Conservation (phyloP, 1,284 basidiomycete genomes). For the Hymenochaete sp. region DNA sequence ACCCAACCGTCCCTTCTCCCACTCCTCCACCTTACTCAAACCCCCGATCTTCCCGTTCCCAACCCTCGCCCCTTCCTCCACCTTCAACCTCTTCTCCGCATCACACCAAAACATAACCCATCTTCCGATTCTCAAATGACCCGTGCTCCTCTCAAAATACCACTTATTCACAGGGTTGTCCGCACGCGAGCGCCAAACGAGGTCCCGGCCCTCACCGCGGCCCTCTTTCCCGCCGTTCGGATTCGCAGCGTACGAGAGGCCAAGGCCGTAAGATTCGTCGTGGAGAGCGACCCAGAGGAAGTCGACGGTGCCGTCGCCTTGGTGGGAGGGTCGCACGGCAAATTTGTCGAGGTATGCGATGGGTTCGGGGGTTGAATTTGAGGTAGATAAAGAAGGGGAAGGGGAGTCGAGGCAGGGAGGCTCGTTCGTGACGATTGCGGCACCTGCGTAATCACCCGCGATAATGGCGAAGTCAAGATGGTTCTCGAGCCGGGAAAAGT, state of each 20-base stretch:
- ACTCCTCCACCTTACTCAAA: constrained; percentile 70
- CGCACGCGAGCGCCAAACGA: constrained; percentile 90
- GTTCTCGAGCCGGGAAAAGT: constrained; percentile 70
- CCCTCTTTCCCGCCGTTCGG: constrained; percentile 90
- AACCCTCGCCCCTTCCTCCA: constrained; percentile 54
- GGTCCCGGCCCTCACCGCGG: constrained; percentile 81
- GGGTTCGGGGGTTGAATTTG: constrained; percentile 30
- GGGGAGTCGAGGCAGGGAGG: constrained; percentile 21
- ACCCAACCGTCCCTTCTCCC: constrained; percentile 71
- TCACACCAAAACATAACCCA: constrained; percentile 99
- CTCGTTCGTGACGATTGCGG: constrained; percentile 92
- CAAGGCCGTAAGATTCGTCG: constrained; percentile 96
- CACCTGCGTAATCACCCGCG: constrained; percentile 93
- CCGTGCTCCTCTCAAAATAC: constrained; percentile 96
- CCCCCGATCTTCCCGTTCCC: constrained; percentile 43
- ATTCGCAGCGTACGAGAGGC: constrained; percentile 89
- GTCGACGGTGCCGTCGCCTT: constrained; percentile 98
- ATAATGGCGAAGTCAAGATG: constrained; percentile 90
- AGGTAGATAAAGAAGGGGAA: no score
- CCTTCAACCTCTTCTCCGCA: constrained; percentile 75
- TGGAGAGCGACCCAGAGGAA: constrained; percentile 98
- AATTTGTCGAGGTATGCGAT: constrained; percentile 99
- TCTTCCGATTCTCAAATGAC: constrained; percentile 74
- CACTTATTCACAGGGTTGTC: constrained; percentile 98
- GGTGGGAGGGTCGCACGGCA: constrained; percentile 88